Evolutionary conservation across 1,139 yeast species (phyloP).

Genomic region (Entelexis paramagnoliae): DNA sequence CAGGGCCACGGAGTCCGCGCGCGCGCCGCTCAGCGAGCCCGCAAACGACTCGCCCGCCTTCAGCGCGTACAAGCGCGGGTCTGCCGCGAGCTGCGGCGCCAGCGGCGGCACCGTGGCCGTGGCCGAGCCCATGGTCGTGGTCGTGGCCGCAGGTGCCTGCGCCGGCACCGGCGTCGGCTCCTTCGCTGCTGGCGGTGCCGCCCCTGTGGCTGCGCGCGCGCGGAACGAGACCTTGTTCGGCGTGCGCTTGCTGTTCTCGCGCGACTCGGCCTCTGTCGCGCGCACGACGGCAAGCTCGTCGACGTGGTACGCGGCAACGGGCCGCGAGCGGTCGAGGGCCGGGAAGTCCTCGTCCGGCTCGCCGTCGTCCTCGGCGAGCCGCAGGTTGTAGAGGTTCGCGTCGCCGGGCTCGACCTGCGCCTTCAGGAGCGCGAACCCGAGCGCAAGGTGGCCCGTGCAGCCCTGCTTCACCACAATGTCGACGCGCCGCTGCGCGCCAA

Average conservation of each 20-base stretch:
- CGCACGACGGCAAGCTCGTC: conserved; percentile 39
- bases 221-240: conserved; percentile 26
- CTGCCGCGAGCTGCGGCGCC: too few relatives aligned
- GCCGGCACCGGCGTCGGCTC: conserved; percentile 3
- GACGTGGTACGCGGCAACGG: conserved; percentile 35
- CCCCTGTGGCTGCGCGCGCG: neutral
- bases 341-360: conserved; percentile 42
- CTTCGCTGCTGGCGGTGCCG: neutral
- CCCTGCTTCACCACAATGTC: conserved; percentile 34
- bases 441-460: conserved; percentile 35
- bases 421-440: conserved; percentile 36
- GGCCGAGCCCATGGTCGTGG: too few relatives aligned
- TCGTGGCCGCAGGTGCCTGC: neutral
- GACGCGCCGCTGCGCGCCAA: conserved; percentile 34
- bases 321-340: conserved; percentile 36
- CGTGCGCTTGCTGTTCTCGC: conserved; percentile 31
- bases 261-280: conserved; percentile 32
- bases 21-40: conserved; percentile 11
- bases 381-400: conserved; percentile 36
- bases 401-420: conserved; percentile 30
- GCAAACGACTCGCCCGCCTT: neutral
- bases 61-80: too few relatives aligned
- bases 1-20: conserved; percentile 20
- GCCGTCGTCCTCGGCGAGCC: conserved; percentile 40
- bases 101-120: too few relatives aligned